Conservation (phyloP, 2,329 filamentous ascomycete genomes). For the Hawksworthiomyces lignivorus region DNA sequence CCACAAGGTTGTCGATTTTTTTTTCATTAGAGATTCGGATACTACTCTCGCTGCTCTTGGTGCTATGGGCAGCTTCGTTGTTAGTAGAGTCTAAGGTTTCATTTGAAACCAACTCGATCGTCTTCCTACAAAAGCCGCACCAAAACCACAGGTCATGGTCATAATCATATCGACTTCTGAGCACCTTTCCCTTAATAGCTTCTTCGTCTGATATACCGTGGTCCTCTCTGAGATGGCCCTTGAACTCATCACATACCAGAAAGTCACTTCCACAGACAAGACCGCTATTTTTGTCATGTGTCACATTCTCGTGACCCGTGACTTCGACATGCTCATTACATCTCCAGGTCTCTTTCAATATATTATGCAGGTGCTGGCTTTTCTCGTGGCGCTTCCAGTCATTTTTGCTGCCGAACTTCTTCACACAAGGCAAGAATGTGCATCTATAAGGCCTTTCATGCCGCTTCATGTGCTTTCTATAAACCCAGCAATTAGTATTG, state of each 20-base stretch:
- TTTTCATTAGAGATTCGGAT: too few species aligned
- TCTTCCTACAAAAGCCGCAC: conserved; percentile 72
- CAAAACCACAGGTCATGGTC: conserved; percentile 64
- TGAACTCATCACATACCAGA: not conserved
- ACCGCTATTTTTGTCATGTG: too few species aligned
- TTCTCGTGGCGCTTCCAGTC: conserved; percentile 92
- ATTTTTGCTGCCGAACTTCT: conserved; percentile 82
- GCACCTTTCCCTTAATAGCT: conserved; percentile 35
- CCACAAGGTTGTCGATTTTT: too few species aligned
- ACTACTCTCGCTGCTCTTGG: too few species aligned
- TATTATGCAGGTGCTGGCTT: conserved; percentile 66
- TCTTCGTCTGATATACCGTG: conserved; percentile 32
- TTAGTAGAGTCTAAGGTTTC: not conserved
- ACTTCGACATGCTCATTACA: too few species aligned
- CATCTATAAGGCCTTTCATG: conserved; percentile 78
- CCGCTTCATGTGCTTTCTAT: conserved; percentile 75
- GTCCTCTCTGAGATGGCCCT: conserved; percentile 21
- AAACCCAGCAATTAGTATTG: not conserved
- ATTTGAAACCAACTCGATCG: conserved; percentile 39
- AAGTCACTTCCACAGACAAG: not conserved
- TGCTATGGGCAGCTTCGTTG: too few species aligned
- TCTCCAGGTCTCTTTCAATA: too few species aligned
- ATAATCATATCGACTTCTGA: conserved; percentile 52
- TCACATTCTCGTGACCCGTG: too few species aligned
- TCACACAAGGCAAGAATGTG: conserved; percentile 51